These are phyloP conservation scores for Ganoderma lingzhi DNA, from an alignment of 1,284 basidiomycete genomes.

Conservation along the genomic window DNA sequence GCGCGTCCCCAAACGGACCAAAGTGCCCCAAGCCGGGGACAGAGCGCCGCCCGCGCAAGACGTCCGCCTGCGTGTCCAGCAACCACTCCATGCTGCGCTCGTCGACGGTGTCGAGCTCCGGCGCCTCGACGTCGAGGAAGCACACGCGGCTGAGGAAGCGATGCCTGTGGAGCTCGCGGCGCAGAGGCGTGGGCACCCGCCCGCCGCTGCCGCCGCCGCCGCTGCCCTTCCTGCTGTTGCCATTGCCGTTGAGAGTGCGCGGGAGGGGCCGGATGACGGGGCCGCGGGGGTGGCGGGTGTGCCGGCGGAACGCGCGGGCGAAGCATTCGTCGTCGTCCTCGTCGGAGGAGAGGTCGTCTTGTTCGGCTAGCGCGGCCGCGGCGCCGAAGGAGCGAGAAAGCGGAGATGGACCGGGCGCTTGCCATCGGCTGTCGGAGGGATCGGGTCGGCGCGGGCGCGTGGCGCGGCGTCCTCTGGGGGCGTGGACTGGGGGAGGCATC, in stretches of 20 bases:
- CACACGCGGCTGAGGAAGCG: slow-evolving; percentile 13
- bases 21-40: slow-evolving; percentile 3
- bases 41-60: slow-evolving; percentile 4
- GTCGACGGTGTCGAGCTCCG: slow-evolving; percentile 21
- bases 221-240: neutral
- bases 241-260: slow-evolving; percentile 8
- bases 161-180: neutral
- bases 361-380: neutral
- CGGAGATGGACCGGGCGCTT: neutral
- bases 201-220: no score
- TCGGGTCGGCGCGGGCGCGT: slow-evolving; percentile 1
- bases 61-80: slow-evolving; percentile 19
- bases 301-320: neutral
- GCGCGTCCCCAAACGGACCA: neutral
- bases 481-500: neutral
- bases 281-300: neutral
- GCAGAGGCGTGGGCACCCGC: slow-evolving; percentile 11
- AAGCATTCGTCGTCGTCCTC: neutral
- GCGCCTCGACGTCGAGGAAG: slow-evolving; percentile 13
- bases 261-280: slow-evolving; percentile 11
- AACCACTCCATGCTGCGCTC: slow-evolving; percentile 19
- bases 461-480: neutral
- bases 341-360: neutral
- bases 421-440: neutral
- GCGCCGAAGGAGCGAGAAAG: neutral